Evolutionary conservation across 2,329 filamentous ascomycete species (phyloP), one percentile per base, ranked within the genome.

Genomic region (Claviceps arundinis): DNA sequence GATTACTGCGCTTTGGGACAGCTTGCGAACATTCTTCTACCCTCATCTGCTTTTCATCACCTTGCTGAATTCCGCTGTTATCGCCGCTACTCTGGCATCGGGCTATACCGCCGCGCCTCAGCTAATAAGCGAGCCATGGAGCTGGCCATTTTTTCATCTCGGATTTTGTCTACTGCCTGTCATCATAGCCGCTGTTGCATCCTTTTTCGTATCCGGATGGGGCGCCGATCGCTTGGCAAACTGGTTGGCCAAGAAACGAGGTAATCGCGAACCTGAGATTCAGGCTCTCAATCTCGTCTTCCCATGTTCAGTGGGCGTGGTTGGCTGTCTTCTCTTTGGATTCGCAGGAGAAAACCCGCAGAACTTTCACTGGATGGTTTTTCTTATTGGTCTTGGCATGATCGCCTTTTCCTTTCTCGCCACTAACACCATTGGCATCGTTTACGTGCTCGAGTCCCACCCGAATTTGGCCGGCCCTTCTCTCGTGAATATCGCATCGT

Each of bases 351-450:
- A 51, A n/a, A 26, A 47, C 19, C 50, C 50, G 4, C n/a, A 38
- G 3, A 34, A 34, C 13, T 51, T 37, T 14, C 50, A 46, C 16
- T 51, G 43, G 50, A n/a, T 47, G 37, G 37, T 51, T 17, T 51
- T 51, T 1, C 43, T 51, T 2, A 5, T 51, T 5, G 43, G 50
- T 2, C 19, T 51, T 16, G 50, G 42, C 34, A 26, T 51, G 42
- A 51, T 51, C 14, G 50, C 50, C 37, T 51, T 51, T 16, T 17
- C 50, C 8, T 51, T 51, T 40, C 50, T 51, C 14, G 50, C 50
- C 34, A 51, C 50, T 1, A 51, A 51, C 44, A 51, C 50, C 14
- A 51, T 51, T 41, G 50, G 50, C 50, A 51, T 51, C 9, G 50
- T 51, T 24, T 51, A 51, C 42, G 50, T 51, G 3, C 22, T 51